Evolutionary conservation across 2,329 filamentous ascomycete genomes (phyloP).

Genomic region (Chrysoporthe cubensis): DNA sequence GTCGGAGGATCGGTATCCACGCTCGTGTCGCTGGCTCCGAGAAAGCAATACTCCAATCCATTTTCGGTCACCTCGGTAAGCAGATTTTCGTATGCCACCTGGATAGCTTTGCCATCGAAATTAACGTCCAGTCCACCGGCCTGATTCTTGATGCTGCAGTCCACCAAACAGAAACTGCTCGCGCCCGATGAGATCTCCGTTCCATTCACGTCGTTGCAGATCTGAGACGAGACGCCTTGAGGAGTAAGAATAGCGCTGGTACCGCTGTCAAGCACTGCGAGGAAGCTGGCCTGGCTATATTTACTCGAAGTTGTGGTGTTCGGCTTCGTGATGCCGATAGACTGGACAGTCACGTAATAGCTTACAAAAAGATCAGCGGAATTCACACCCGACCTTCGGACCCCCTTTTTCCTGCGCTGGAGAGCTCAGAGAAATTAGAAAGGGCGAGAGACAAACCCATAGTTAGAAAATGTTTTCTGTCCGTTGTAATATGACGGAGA

Average conservation of each 20-base stretch:
- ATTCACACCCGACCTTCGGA: not conserved
- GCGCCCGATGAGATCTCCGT: not conserved
- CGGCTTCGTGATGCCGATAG: slow-evolving; percentile 24
- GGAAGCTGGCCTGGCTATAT: slow-evolving; percentile 26
- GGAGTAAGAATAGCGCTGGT: slow-evolving; percentile 57
- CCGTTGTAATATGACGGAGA: not conserved
- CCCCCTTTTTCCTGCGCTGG: not conserved
- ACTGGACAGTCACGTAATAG: slow-evolving; percentile 28
- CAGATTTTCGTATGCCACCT: slow-evolving; percentile 26
- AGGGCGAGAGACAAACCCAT: not conserved
- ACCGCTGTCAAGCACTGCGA: slow-evolving; percentile 59
- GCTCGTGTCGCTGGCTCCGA: not conserved
- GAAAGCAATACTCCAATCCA: not conserved
- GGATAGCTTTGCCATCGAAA: slow-evolving; percentile 27
- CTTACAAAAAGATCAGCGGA: slow-evolving; percentile 7
- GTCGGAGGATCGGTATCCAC: slow-evolving; percentile 6
- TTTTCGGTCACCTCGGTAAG: not conserved
- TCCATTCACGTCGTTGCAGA: slow-evolving; percentile 27
- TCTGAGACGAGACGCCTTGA: slow-evolving; percentile 42
- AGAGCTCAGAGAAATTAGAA: not conserved
- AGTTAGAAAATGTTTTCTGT: not conserved
- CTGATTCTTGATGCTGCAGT: slow-evolving; percentile 19
- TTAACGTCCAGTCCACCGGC: slow-evolving; percentile 26
- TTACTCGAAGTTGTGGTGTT: slow-evolving; percentile 6
- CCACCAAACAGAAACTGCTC: slow-evolving; percentile 15